These are phyloP conservation scores for Crassisporium funariophilum DNA, from an alignment of 768 basidiomycete genomes.

Conservation along the genomic window DNA sequence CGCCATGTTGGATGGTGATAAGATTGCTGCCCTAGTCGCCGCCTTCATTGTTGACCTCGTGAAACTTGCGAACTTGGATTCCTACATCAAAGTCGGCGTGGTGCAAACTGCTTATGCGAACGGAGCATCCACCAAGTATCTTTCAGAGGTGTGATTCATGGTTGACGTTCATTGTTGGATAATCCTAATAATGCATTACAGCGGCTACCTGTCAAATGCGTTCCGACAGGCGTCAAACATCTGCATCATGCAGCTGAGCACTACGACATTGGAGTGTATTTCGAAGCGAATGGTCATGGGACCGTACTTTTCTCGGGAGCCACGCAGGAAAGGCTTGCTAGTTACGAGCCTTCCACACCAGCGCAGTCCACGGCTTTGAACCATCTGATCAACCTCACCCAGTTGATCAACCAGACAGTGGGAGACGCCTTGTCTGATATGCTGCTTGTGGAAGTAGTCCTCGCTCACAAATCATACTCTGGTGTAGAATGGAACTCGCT, in stretches of 20 bases:
- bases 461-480: constrained; percentile 86
- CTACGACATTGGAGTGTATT: constrained; percentile 97
- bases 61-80: constrained; percentile 79
- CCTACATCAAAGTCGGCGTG: constrained; percentile 82
- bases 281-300: constrained; percentile 98
- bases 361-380: constrained; percentile 80
- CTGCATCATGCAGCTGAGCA: constrained; percentile 96
- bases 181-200: constrained; percentile 32
- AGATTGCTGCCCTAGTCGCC: constrained; percentile 93
- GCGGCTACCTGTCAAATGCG: constrained; percentile 94
- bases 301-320: constrained; percentile 90
- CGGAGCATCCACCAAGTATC: constrained; percentile 92
- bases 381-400: constrained; percentile 74
- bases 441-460: constrained; percentile 91
- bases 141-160: constrained; percentile 59
- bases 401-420: constrained; percentile 96
- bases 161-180: constrained; percentile 1
- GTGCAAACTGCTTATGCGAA: constrained; percentile 99
- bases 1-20: constrained; percentile 96
- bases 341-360: constrained; percentile 74
- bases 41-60: constrained; percentile 92
- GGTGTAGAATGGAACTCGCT: constrained; percentile 88
- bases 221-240: constrained; percentile 96
- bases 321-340: constrained; percentile 61
- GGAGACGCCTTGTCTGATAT: constrained; percentile 96